phyloP scores from a whole-genome alignment of 495 filamentous ascomycete species.

The Geopyxis carbonaria region DNA sequence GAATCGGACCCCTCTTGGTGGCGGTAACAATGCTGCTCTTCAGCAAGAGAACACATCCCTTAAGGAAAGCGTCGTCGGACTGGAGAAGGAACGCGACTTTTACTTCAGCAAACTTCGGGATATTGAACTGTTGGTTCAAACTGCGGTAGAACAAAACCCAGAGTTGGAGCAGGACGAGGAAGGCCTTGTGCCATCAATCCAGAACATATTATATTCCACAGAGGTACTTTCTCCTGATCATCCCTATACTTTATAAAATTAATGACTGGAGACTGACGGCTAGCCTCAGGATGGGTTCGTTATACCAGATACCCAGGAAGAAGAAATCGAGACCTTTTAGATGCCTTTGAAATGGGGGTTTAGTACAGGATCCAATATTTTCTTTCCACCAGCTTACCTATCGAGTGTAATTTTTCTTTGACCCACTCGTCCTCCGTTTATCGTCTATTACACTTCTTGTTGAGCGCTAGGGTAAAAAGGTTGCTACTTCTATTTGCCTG shows the following conservation, averaged over 20 bases:
- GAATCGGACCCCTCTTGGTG: conserved; percentile 35
- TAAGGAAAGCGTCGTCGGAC: conserved; percentile 69
- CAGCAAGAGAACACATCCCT: conserved; percentile 64
- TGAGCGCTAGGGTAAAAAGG: conserved; percentile 5
- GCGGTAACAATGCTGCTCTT: conserved; percentile 45
- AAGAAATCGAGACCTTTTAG: conserved; percentile 67
- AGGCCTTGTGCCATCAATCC: conserved; percentile 80
- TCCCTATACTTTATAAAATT: background rate
- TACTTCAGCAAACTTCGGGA: conserved; percentile 97
- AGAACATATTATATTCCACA: conserved; percentile 90
- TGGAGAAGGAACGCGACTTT: conserved; percentile 91
- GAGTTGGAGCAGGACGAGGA: conserved; percentile 86
- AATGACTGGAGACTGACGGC: conserved; percentile 6
- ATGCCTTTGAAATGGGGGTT: conserved; percentile 4
- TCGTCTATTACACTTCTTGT: conserved; percentile 1
- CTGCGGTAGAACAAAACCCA: conserved; percentile 74
- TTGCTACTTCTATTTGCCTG: conserved; percentile 2
- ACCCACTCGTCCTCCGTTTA: no score
- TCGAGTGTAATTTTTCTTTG: no score
- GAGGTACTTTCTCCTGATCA: conserved; percentile 37
- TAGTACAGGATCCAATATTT: background rate
- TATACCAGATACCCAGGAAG: conserved; percentile 51
- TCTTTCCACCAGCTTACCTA: no score
- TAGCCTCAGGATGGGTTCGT: conserved; percentile 51
- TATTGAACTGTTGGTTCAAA: conserved; percentile 85